Evolutionary conservation across 345 rosid species (phyloP).

Genomic region (Sonneratia alba): DNA sequence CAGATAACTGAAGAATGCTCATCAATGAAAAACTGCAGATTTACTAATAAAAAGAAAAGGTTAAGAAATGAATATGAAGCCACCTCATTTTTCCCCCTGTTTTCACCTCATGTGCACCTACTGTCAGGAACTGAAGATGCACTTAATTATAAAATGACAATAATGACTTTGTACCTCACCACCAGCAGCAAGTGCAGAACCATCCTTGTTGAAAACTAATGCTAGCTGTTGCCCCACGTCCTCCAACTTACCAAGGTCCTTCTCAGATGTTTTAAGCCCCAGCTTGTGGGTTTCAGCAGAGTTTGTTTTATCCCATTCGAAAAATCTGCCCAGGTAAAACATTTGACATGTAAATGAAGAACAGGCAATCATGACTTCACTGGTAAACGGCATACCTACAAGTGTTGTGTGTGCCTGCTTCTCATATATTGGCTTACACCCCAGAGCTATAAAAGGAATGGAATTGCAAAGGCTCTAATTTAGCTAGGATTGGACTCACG

Average conservation of each 20-base stretch:
- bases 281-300: constrained; percentile 28
- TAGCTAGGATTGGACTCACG: too few relatives aligned
- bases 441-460: too few relatives aligned
- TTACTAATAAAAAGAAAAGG: too few relatives aligned
- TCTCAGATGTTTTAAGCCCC: constrained; percentile 42
- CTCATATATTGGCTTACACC: too few relatives aligned
- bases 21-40: too few relatives aligned
- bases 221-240: constrained; percentile 72
- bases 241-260: constrained; percentile 39
- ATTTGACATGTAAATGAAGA: background rate
- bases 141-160: background rate
- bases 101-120: background rate
- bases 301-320: constrained; percentile 52
- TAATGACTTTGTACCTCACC: constrained; percentile 55
- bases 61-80: too few relatives aligned
- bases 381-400: too few relatives aligned
- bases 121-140: background rate
- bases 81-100: background rate
- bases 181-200: constrained; percentile 66
- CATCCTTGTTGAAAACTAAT: constrained; percentile 57
- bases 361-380: background rate
- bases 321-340: constrained; percentile 32
- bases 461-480: too few relatives aligned
- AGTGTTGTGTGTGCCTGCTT: too few relatives aligned
- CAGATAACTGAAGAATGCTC: too few relatives aligned